Base-by-base conservation (phyloP, 208 protist genomes). In the Wallacemonas sp. region DNA sequence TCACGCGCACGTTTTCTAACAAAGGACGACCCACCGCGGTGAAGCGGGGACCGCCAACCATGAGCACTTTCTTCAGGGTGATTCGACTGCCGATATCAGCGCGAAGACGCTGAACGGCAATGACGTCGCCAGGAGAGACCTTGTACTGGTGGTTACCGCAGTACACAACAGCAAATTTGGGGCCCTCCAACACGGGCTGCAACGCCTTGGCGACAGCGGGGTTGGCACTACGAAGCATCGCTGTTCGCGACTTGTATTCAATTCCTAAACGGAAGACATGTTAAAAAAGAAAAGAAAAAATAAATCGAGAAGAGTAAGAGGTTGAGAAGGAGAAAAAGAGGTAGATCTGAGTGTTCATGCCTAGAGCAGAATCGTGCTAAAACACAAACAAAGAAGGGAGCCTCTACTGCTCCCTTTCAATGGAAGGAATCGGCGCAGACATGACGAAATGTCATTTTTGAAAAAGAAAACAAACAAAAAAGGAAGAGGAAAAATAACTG, bases 131-230 rank as follows among this genome's bases (percentile, higher is more conserved):
- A 1, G 71, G 59, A 1, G 73, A 53, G 0, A 96, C 80, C 65
- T 96, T 97, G 77, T 96, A 97, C 72, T 97, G 90, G 49, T 93
- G 81, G 46, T 90, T 93, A 41, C 83, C 84, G 54, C 82, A 87
- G 77, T 87, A 86, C 30, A 97, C 75, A n/a, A 97, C 87, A n/a
- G 88, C 93, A 33, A 95, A 97, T 70, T 88, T 89, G 12, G 76
- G 76, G 17, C 82, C 83, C 27, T 78, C 60, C 22, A 92, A 62
- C 17, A 90, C 76, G 6, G 84, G 80, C 53, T 79, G 46, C 31
- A 91, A 66, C 8, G 75, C 49, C n/a, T 58, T 67, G 21, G 70
- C 54, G 17, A 91, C 79, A 47, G 72, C 59, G 1, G 77, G 47
- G 64, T 87, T 81, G 27, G 72, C 38, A 26, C 68, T 77, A 27